Conservation (phyloP, 2,329 filamentous ascomycete species). For the Raffaelea deltoideospora region DNA sequence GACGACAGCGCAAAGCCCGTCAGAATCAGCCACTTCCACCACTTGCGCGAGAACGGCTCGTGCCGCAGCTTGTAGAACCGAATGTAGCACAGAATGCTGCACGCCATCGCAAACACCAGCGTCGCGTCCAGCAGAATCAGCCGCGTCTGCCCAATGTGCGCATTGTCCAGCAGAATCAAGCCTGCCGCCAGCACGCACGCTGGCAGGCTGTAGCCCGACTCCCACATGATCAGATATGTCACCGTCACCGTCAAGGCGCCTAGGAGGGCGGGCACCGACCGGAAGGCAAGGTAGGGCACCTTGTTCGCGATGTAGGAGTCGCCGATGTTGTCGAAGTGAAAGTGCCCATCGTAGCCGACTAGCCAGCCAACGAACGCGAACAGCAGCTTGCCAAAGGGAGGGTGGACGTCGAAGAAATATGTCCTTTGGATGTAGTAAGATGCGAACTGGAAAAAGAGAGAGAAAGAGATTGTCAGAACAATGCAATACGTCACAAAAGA, state of each 20-base stretch:
- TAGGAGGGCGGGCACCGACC: constrained; percentile 79
- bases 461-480: neutral
- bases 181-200: constrained; percentile 78
- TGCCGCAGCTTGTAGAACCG: constrained; percentile 96
- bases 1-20: constrained; percentile 92
- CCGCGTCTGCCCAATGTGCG: constrained; percentile 90
- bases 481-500: neutral
- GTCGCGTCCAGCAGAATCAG: constrained; percentile 91
- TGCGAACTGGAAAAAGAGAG: constrained; percentile 37
- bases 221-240: constrained; percentile 97
- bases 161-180: constrained; percentile 88
- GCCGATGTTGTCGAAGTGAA: constrained; percentile 98
- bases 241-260: constrained; percentile 89
- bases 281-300: constrained; percentile 92
- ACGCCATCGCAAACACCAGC: constrained; percentile 87
- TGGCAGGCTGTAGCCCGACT: constrained; percentile 91
- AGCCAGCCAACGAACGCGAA: constrained; percentile 97
- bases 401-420: constrained; percentile 99
- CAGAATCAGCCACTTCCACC: constrained; percentile 98
- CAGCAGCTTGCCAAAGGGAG: constrained; percentile 92
- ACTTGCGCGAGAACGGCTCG: constrained; percentile 79
- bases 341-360: constrained; percentile 90
- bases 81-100: constrained; percentile 86
- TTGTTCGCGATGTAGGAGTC: constrained; percentile 96
- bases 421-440: constrained; percentile 85